Conservation (phyloP, 140 eudicot genomes). For the Flaveria floridana region DNA sequence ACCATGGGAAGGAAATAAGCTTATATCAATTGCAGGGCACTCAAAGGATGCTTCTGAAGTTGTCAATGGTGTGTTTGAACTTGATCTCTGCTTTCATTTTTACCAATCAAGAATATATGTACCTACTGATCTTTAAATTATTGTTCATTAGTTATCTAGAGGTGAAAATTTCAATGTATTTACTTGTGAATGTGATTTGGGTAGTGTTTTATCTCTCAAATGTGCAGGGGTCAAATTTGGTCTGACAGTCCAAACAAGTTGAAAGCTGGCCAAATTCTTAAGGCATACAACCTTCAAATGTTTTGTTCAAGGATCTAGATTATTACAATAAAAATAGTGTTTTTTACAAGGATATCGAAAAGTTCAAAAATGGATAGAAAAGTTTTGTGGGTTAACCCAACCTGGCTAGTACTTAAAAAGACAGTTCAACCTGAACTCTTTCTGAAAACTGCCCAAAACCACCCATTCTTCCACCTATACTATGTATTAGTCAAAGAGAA, state of each 20-base stretch:
- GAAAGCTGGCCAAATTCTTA: background rate
- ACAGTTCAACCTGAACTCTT: background rate
- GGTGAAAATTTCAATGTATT: background rate
- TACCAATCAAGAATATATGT: background rate
- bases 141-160: background rate
- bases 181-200: background rate
- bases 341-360: background rate
- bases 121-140: background rate
- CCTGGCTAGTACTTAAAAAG: background rate
- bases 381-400: background rate
- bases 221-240: background rate
- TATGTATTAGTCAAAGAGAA: background rate
- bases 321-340: background rate
- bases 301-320: background rate
- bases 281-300: background rate
- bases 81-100: constrained; percentile 9
- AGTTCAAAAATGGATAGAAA: background rate
- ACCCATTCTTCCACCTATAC: background rate
- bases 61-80: constrained; percentile 62
- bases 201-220: background rate
- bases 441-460: background rate
- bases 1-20: constrained; percentile 95
- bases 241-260: background rate
- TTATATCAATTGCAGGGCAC: constrained; percentile 92
- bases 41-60: constrained; percentile 89